phyloP scores from a whole-genome alignment of 2,329 filamentous ascomycete species.

The Phaeosphaeriaceae sp. region DNA sequence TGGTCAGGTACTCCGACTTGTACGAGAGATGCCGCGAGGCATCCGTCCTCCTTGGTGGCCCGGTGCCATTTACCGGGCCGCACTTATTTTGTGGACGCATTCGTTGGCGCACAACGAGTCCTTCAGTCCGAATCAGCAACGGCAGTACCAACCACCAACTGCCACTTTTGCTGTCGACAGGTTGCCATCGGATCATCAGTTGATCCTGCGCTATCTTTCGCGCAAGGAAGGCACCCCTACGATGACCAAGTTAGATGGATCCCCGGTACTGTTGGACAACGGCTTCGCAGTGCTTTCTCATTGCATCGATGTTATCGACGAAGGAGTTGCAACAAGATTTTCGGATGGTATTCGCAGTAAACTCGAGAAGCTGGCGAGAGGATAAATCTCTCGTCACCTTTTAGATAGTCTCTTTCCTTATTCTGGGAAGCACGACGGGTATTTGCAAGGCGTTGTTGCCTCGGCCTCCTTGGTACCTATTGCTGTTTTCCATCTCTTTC shows the following conservation, averaged over 20 bases:
- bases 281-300: slow-evolving; percentile 59
- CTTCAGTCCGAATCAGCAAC: slow-evolving; percentile 43
- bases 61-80: slow-evolving; percentile 72
- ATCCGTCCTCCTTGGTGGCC: slow-evolving; percentile 75
- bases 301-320: slow-evolving; percentile 62
- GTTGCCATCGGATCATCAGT: slow-evolving; percentile 59
- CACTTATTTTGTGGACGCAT: slow-evolving; percentile 55
- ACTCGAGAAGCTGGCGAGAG: slow-evolving; percentile 55
- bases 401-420: not conserved
- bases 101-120: slow-evolving; percentile 62
- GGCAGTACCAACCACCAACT: slow-evolving; percentile 42
- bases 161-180: slow-evolving; percentile 61
- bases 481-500: slow-evolving; percentile 19
- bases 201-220: slow-evolving; percentile 60
- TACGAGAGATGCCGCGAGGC: slow-evolving; percentile 67
- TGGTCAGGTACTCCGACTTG: slow-evolving; percentile 70
- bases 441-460: not conserved
- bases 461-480: not conserved
- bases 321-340: slow-evolving; percentile 61
- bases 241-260: slow-evolving; percentile 60
- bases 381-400: slow-evolving; percentile 13
- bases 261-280: slow-evolving; percentile 56
- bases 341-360: slow-evolving; percentile 64
- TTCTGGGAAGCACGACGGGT: not conserved
- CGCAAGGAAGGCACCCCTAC: slow-evolving; percentile 63